phyloP scores from a whole-genome alignment of 495 filamentous ascomycete genomes.

The Barbatosphaeria neglecta region DNA sequence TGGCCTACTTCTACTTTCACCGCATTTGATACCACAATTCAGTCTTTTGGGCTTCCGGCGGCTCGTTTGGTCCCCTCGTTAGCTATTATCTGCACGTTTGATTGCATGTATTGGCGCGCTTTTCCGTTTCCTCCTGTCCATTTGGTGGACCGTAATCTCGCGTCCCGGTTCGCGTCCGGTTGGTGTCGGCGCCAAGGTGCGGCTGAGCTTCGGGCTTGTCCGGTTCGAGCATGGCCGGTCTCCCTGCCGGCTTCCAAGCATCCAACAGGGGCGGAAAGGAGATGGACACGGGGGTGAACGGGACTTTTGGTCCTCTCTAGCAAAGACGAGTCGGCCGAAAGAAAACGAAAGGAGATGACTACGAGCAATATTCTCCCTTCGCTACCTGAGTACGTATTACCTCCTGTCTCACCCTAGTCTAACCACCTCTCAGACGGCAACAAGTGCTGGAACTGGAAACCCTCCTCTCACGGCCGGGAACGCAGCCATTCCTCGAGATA shows the following conservation, averaged over 20 bases:
- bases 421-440: no score
- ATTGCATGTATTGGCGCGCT: no score
- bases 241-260: neutral
- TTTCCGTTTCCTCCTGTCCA: no score
- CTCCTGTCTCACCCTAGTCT: no score
- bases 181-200: neutral
- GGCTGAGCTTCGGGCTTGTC: neutral
- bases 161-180: neutral
- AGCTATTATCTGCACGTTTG: no score
- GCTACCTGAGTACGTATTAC: no score
- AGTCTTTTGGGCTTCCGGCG: neutral
- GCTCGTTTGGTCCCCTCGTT: no score
- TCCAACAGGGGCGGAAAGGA: no score
- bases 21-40: neutral
- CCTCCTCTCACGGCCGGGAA: neutral
- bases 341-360: neutral
- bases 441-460: neutral
- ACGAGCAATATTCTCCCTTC: neutral
- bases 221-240: neutral
- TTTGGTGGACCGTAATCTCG: neutral
- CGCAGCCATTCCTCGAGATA: conserved; percentile 9
- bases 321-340: neutral
- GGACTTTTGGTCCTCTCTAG: neutral
- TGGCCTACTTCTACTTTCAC: no score
- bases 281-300: no score